A percentile compares a stretch with the other conserved stretches of the same genome.
Evolutionary conservation across 345 rosid genomes (phyloP).

Genomic region (Populus pruinosa): DNA sequence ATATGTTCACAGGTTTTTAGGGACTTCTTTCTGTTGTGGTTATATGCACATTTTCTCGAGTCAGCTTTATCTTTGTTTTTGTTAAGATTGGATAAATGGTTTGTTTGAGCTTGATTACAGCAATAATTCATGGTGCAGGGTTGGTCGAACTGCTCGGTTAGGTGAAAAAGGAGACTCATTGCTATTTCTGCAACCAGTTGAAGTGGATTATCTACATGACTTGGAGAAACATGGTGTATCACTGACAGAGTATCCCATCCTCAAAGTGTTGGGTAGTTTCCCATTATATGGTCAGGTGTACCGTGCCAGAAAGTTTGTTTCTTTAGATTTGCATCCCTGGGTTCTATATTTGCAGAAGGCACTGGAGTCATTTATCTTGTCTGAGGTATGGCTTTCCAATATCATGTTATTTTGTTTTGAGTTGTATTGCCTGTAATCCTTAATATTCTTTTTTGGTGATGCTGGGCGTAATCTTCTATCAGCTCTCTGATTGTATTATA

Average conservation of each 20-base stretch:
- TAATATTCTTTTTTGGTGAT: neutral
- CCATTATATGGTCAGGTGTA: conserved; percentile 47
- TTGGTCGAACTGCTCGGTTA: conserved; percentile 92
- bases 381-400: conserved; percentile 44
- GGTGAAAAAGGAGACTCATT: conserved; percentile 89
- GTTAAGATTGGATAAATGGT: neutral
- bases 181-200: conserved; percentile 82
- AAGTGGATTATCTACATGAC: conserved; percentile 72
- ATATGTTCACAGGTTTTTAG: conserved; percentile 82
- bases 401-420: neutral
- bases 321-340: conserved; percentile 77
- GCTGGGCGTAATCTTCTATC: neutral
- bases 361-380: conserved; percentile 55
- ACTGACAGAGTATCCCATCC: conserved; percentile 68
- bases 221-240: conserved; percentile 84
- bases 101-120: conserved; percentile 9
- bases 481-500: neutral
- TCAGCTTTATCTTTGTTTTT: neutral
- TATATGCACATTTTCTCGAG: neutral
- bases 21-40: neutral
- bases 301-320: conserved; percentile 42
- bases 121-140: conserved; percentile 51
- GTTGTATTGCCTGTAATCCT: neutral
- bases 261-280: conserved; percentile 68
- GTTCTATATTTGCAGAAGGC: conserved; percentile 67